These are phyloP conservation scores for Ganoderma resinaceum DNA, from an alignment of 1,284 basidiomycete genomes.

Conservation along the genomic window DNA sequence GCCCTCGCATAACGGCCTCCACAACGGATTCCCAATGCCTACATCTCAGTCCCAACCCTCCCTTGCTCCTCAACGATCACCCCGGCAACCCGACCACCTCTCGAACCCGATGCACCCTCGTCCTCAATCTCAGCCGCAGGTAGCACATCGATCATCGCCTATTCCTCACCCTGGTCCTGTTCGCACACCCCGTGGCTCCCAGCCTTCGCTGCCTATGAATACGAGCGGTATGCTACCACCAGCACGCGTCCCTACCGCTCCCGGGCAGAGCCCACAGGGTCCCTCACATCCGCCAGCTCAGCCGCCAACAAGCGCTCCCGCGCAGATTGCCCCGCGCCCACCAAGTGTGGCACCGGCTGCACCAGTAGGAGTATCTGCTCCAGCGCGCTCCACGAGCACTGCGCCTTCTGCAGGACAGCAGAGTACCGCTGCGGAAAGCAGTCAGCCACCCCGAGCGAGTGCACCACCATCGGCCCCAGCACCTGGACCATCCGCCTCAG, in stretches of 20 bases:
- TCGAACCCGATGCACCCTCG: slow-evolving; percentile 37
- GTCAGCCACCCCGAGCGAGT: slow-evolving; percentile 1
- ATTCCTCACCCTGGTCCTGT: slow-evolving; percentile 25
- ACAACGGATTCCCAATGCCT: slow-evolving; percentile 34
- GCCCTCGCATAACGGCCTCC: slow-evolving; percentile 50
- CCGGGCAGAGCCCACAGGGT: slow-evolving; percentile 29
- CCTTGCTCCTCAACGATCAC: slow-evolving; percentile 48
- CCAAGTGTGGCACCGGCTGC: slow-evolving; percentile 30
- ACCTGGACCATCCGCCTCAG: slow-evolving; percentile 4
- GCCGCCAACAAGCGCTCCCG: slow-evolving; percentile 27
- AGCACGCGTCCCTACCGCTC: slow-evolving; percentile 23
- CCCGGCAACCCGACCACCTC: slow-evolving; percentile 45
- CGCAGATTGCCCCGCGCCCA: slow-evolving; percentile 34
- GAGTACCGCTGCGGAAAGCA: slow-evolving; percentile 8
- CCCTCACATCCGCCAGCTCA: slow-evolving; percentile 38
- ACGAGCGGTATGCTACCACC: slow-evolving; percentile 26
- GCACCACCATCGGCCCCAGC: slow-evolving; percentile 32
- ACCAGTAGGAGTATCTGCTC: slow-evolving; percentile 6
- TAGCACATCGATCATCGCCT: slow-evolving; percentile 31
- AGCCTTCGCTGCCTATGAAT: slow-evolving; percentile 34
- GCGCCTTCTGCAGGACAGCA: slow-evolving; percentile 19
- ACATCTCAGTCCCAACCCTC: slow-evolving; percentile 41
- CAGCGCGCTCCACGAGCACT: slow-evolving; percentile 10
- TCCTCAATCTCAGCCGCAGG: slow-evolving; percentile 39
- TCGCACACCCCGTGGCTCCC: slow-evolving; percentile 36